Percentiles rank a stretch among this genome's conserved stretches.
These are phyloP conservation scores for Rhodomyrtus tomentosa DNA, from an alignment of 345 rosid species.

Conservation along the genomic window DNA sequence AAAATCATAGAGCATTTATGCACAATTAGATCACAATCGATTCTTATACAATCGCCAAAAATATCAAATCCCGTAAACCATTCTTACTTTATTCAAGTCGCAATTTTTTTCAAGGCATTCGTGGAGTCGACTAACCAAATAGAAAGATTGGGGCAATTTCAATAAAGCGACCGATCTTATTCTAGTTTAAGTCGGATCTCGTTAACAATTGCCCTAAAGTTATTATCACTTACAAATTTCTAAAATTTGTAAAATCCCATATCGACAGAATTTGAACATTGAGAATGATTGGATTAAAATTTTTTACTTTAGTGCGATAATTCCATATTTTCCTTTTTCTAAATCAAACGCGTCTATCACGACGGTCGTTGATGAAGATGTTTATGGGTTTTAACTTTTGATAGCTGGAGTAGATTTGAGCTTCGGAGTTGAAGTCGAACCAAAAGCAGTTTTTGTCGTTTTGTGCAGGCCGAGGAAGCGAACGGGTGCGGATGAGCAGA, in stretches of 20 bases:
- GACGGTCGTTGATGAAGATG: neutral
- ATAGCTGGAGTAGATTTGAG: neutral
- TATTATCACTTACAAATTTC: neutral
- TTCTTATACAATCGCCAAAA: no score
- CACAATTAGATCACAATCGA: no score
- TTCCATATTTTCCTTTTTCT: neutral
- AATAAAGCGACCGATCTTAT: no score
- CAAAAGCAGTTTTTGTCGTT: neutral
- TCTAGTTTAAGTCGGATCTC: no score
- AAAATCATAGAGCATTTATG: no score
- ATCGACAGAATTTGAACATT: neutral
- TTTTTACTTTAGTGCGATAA: neutral
- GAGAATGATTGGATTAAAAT: no score
- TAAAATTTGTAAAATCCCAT: neutral
- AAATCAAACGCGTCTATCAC: neutral
- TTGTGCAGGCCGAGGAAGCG: neutral
- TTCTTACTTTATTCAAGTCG: neutral
- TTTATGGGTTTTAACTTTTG: neutral
- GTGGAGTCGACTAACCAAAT: neutral
- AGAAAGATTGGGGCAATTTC: neutral
- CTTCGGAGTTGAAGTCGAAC: neutral
- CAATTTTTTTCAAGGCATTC: neutral
- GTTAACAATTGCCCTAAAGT: no score
- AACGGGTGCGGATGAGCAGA: neutral
- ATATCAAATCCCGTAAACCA: no score